Evolutionary conservation across 2,329 filamentous ascomycete species (phyloP).

Genomic region (Pezicula radicicola): DNA sequence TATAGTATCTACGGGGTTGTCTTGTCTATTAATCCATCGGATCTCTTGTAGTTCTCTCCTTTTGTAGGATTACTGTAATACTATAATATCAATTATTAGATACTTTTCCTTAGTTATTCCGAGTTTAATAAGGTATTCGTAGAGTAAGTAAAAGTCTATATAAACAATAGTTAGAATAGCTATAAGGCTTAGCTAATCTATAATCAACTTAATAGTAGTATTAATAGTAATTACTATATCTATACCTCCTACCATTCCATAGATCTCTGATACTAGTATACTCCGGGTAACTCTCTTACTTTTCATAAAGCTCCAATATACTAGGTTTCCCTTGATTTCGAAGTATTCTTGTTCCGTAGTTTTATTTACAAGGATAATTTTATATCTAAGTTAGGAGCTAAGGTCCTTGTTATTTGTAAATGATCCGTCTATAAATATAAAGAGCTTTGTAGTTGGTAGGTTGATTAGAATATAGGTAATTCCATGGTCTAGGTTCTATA

Average conservation of each 20-base stretch:
- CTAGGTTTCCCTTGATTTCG: no score
- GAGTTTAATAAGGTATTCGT: conserved; percentile 13
- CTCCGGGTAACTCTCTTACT: no score
- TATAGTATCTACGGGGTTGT: conserved; percentile 10
- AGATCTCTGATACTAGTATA: no score
- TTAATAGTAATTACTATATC: no score
- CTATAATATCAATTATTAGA: conserved; percentile 19
- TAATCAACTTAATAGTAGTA: no score
- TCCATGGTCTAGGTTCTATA: background rate
- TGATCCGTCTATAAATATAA: conserved; percentile 10
- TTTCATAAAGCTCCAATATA: no score
- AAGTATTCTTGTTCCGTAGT: conserved; percentile 2
- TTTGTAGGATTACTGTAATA: conserved; percentile 16
- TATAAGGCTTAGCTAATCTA: conserved; percentile 14
- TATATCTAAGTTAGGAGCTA: conserved; percentile 13
- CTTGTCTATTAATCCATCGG: conserved; percentile 10
- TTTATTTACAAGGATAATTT: conserved; percentile 14
- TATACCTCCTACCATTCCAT: no score
- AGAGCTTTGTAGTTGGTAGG: conserved; percentile 7
- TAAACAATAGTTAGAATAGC: conserved; percentile 9
- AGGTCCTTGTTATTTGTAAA: conserved; percentile 19
- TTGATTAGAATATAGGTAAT: conserved; percentile 3
- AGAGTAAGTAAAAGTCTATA: conserved; percentile 14
- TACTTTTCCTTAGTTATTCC: conserved; percentile 14
- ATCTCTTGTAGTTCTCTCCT: conserved; percentile 11